Percentiles rank a stretch among this genome's conserved stretches.
These are phyloP conservation scores for Ceratobasidium sp. DNA, from an alignment of 1,284 basidiomycete species.

Conservation along the genomic window DNA sequence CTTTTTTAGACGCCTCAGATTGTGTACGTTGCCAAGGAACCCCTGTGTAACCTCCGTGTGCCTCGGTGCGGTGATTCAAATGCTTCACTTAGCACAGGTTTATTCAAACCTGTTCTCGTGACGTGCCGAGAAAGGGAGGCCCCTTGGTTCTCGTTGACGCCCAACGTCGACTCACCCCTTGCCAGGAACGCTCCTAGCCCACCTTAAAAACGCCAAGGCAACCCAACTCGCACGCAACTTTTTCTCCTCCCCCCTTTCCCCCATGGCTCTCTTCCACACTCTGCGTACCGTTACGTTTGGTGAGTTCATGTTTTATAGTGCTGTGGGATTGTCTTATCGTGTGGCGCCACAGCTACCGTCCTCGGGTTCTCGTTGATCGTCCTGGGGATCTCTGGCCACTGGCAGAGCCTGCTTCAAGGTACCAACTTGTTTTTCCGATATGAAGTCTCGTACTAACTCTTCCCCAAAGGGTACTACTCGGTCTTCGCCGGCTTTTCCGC, in stretches of 20 bases:
- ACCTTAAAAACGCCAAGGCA: neutral
- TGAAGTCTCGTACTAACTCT: neutral
- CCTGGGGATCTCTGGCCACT: slow-evolving; percentile 41
- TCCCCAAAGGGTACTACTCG: neutral
- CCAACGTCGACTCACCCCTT: neutral
- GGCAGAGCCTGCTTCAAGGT: slow-evolving; percentile 22
- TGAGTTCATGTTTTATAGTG: neutral
- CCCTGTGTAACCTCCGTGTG: neutral
- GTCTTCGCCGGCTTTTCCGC: slow-evolving; percentile 29
- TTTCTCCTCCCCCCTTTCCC: neutral
- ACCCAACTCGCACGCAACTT: neutral
- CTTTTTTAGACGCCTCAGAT: slow-evolving; percentile 2
- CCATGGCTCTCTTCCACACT: slow-evolving; percentile 28
- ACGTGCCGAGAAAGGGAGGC: neutral
- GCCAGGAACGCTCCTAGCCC: slow-evolving; percentile 5
- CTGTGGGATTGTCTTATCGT: neutral
- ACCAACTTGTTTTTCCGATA: neutral
- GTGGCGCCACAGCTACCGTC: slow-evolving; percentile 12
- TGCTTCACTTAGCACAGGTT: no score
- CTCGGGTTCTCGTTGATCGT: slow-evolving; percentile 41
- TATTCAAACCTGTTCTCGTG: slow-evolving; percentile 28
- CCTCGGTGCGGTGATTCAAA: slow-evolving; percentile 24
- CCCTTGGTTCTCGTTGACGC: slow-evolving; percentile 25
- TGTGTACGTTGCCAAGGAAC: neutral
- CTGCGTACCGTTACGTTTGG: slow-evolving; percentile 17